A percentile compares a stretch with the other conserved stretches of the same genome.
Evolutionary conservation across 2,329 filamentous ascomycete genomes (phyloP).

Genomic region (Camillea tinctor): DNA sequence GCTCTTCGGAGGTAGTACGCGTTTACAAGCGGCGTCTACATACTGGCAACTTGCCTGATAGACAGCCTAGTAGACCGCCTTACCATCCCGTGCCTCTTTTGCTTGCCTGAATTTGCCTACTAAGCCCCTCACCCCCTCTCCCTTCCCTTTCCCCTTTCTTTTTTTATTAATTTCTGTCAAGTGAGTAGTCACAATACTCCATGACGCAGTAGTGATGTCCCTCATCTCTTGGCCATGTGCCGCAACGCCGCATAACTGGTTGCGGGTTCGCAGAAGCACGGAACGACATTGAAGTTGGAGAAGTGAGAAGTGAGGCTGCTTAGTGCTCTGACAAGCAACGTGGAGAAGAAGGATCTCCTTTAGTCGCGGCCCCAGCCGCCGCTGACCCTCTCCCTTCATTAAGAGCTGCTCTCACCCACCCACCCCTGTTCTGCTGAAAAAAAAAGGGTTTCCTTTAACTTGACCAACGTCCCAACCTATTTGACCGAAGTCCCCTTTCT

Average conservation of each 20-base stretch:
- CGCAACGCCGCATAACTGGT: conserved; percentile 8
- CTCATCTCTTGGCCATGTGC: conserved; percentile 11
- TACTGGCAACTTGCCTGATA: not conserved
- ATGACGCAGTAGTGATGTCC: conserved; percentile 7
- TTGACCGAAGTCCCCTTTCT: conserved; percentile 15
- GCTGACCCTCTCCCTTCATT: not conserved
- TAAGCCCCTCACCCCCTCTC: conserved; percentile 8
- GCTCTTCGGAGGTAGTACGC: not conserved
- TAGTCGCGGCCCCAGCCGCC: conserved; percentile 12
- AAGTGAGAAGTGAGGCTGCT: conserved; percentile 1
- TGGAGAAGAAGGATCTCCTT: too few relatives aligned
- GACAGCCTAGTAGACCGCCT: conserved; percentile 20
- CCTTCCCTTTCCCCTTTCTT: conserved; percentile 3
- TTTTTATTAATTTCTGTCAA: not conserved
- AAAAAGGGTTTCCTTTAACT: conserved; percentile 9
- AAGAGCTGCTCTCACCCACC: too few relatives aligned
- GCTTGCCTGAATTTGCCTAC: conserved; percentile 16
- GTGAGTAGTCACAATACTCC: not conserved
- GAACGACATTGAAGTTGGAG: not conserved
- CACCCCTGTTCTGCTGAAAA: not conserved
- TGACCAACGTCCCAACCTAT: conserved; percentile 7
- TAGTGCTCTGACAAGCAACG: not conserved
- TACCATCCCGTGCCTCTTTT: conserved; percentile 15
- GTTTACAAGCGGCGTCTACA: conserved; percentile 12
- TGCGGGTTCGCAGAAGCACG: not conserved